phyloP scores from a whole-genome alignment of 352 stramenopile genomes.

The Pythium phragmiticola region DNA sequence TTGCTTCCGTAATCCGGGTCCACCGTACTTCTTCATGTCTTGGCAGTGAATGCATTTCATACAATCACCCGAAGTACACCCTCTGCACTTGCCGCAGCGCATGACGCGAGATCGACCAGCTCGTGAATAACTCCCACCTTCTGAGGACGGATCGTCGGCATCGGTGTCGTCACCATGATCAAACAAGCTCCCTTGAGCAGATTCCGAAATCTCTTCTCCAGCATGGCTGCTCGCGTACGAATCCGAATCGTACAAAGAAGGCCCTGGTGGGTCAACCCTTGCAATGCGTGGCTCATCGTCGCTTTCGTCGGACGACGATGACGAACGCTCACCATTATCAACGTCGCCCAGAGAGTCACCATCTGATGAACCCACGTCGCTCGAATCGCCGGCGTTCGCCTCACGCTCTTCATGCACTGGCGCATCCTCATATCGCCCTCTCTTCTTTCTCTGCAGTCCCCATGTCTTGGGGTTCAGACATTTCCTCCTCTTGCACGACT shows the following conservation, averaged over 20 bases:
- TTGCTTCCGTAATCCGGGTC: slow-evolving; percentile 75
- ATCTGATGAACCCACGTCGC: slow-evolving; percentile 17
- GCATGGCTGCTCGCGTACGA: slow-evolving; percentile 23
- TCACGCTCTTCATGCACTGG: slow-evolving; percentile 3
- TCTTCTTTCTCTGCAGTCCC: slow-evolving; percentile 32
- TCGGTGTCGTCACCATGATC: slow-evolving; percentile 10
- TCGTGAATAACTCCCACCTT: slow-evolving; percentile 37
- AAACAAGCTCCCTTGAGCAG: slow-evolving; percentile 4
- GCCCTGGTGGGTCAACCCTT: not conserved
- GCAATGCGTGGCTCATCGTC: slow-evolving; percentile 3
- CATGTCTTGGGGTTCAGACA: slow-evolving; percentile 73
- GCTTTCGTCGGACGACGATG: slow-evolving; percentile 20
- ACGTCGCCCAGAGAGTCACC: slow-evolving; percentile 5
- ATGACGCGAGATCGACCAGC: slow-evolving; percentile 59
- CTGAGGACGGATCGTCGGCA: slow-evolving; percentile 34
- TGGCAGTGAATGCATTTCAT: slow-evolving; percentile 75
- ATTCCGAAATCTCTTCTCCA: slow-evolving; percentile 16
- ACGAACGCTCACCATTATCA: slow-evolving; percentile 3
- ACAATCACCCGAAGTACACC: slow-evolving; percentile 69
- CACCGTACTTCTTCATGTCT: slow-evolving; percentile 87
- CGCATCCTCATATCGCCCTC: slow-evolving; percentile 4
- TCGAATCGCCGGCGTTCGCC: slow-evolving; percentile 15
- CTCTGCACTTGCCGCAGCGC: slow-evolving; percentile 71
- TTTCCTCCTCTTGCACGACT: slow-evolving; percentile 87
- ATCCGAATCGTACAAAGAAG: slow-evolving; percentile 14